These are phyloP conservation scores for Rickenella mellea DNA, from an alignment of 768 basidiomycete species.

Conservation along the genomic window DNA sequence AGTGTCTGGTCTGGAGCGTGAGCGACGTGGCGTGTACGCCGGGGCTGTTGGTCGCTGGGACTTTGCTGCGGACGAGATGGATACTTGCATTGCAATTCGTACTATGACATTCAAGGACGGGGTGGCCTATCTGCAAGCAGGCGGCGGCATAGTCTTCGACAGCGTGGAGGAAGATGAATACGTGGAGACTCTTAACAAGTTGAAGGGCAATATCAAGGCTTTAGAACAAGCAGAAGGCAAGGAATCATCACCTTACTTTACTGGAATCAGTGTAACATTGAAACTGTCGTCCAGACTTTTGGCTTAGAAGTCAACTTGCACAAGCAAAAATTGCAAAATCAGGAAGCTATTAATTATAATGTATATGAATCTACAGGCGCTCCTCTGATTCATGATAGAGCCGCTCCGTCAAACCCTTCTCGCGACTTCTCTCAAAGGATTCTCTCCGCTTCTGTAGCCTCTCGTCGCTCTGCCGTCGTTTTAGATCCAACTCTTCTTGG, in stretches of 20 bases:
- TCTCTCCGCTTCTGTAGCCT: conserved; percentile 14
- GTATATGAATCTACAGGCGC: too few species aligned
- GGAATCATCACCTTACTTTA: too few species aligned
- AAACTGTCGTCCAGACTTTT: too few species aligned
- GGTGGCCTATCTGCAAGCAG: conserved; percentile 85
- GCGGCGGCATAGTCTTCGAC: conserved; percentile 95
- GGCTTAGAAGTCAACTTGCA: too few species aligned
- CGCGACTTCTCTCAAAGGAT: not conserved
- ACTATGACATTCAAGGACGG: conserved; percentile 97
- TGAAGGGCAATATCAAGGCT: conserved; percentile 78
- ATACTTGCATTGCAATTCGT: conserved; percentile 97
- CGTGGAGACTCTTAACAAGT: conserved; percentile 90
- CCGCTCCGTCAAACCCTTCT: too few species aligned
- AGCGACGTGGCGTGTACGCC: conserved; percentile 89
- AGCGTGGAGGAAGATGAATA: conserved; percentile 98
- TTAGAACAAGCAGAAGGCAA: conserved; percentile 83
- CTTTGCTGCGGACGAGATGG: conserved; percentile 90
- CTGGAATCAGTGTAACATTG: too few species aligned
- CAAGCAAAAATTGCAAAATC: too few species aligned
- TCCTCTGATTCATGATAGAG: too few species aligned
- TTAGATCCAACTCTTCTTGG: not conserved
- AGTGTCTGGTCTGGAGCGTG: conserved; percentile 75
- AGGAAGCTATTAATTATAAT: too few species aligned
- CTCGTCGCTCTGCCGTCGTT: too few species aligned
- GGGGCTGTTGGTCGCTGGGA: conserved; percentile 98